A percentile compares a stretch with the other conserved stretches of the same genome.
These are phyloP conservation scores for Magnusiomyces paraingens DNA, from an alignment of 1,139 yeast genomes.

Conservation along the genomic window DNA sequence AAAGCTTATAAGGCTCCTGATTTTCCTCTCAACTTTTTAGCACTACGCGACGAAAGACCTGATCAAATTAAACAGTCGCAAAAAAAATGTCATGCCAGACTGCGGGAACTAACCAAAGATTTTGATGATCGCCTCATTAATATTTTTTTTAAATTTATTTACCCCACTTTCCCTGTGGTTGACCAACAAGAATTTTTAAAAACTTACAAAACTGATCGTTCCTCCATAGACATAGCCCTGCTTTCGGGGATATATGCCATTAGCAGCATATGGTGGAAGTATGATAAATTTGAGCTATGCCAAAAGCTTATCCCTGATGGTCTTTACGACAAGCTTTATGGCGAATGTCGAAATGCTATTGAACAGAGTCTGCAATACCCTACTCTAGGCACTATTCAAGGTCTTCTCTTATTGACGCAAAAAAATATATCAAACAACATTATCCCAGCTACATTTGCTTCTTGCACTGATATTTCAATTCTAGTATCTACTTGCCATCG, in stretches of 20 bases:
- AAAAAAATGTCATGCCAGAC: conserved; percentile 22
- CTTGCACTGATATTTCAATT: conserved; percentile 29
- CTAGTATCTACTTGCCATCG: conserved; percentile 31
- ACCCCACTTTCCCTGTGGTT: conserved; percentile 35
- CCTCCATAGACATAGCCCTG: conserved; percentile 30
- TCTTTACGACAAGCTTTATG: conserved; percentile 28
- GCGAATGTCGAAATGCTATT: conserved; percentile 29
- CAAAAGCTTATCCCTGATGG: conserved; percentile 31
- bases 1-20: conserved; percentile 24
- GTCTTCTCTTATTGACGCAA: conserved; percentile 34
- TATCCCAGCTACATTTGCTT: conserved; percentile 30
- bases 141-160: conserved; percentile 32
- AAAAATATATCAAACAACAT: conserved; percentile 31
- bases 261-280: conserved; percentile 36
- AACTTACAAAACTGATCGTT: conserved; percentile 28
- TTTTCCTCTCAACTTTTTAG: conserved; percentile 29
- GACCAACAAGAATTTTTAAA: conserved; percentile 31
- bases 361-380: conserved; percentile 34
- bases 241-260: conserved; percentile 33
- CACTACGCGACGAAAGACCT: conserved; percentile 22
- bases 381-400: conserved; percentile 41
- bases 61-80: conserved; percentile 18
- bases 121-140: conserved; percentile 32
- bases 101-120: conserved; percentile 23
- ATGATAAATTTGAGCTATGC: conserved; percentile 31